Percentiles rank a stretch among this genome's conserved stretches.
These are phyloP conservation scores for Fraxinus greggii DNA, from an alignment of 305 asterid species.

Conservation along the genomic window DNA sequence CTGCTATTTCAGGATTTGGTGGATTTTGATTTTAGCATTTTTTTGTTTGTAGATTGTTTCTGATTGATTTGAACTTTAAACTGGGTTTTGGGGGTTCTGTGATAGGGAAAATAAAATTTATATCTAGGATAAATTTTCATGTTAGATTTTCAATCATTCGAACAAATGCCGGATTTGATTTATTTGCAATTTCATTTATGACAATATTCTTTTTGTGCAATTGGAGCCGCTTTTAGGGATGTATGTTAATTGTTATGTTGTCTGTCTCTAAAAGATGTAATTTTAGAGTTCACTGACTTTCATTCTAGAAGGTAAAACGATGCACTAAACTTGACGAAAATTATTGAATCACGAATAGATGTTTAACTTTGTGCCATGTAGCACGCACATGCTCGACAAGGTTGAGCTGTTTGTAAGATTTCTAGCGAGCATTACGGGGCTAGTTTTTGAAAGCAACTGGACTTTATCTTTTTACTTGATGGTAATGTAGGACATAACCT, in stretches of 20 bases:
- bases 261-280: not conserved
- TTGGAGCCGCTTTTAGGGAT: too few species aligned
- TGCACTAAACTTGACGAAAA: conserved; percentile 1
- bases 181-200: not conserved
- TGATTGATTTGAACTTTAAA: conserved; percentile 16
- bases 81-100: not conserved
- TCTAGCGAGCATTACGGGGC: not conserved
- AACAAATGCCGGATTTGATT: not conserved
- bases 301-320: not conserved
- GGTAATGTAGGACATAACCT: not conserved
- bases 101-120: not conserved
- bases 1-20: not conserved
- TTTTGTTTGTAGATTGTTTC: conserved; percentile 1
- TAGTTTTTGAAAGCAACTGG: not conserved
- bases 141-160: not conserved
- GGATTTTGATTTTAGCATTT: not conserved
- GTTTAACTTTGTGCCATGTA: not conserved
- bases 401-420: conserved; percentile 14
- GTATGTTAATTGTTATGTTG: too few species aligned
- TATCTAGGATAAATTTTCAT: not conserved
- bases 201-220: too few species aligned
- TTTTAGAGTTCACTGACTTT: not conserved
- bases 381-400: not conserved
- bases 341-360: not conserved
- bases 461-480: not conserved